Base-by-base conservation (phyloP, 2,329 filamentous ascomycete species). In the Lachnellula occidentalis region DNA sequence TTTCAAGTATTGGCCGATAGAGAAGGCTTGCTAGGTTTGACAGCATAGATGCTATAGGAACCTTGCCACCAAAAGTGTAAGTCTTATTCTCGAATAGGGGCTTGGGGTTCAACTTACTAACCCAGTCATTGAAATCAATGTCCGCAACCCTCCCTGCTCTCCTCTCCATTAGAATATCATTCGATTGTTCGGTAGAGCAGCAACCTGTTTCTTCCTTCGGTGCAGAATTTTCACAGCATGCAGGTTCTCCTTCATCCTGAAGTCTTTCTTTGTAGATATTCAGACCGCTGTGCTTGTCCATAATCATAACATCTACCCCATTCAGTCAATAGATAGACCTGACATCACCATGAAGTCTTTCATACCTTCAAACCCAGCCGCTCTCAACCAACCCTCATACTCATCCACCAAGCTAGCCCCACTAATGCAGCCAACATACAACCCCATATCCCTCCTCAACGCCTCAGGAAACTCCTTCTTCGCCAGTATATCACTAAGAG, bases 341-440 rank as follows among this genome's bases (percentile, higher is more conserved):
- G 36, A 53, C 12, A 4, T 11, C 31, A 14, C 43, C n/a, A 22
- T 2, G 12, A 22, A 11, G 11, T 17, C 2, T n/a, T 24, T 17
- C 21, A 42, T 67, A 78, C 78, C 72, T 53, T 64, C 41, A 58
- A 83, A 83, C 0, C 80, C 81, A 0, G 76, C 78, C 12, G 74
- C 63, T 9, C 59, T 60, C 31, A 86, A 65, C 65, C 76, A 85
- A 7, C 46, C 36, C 52, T 81, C 72, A 67, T 86, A 86, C 50
- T 78, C 73, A 1, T 34, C 58, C 0, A 80, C 72, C 53, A 70
- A 65, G 57, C 79, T 82, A 1, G 82, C 80, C 0, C 83, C 81
- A 1, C 79, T 73, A 27, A 86, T 73, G 56, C 83, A 86, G 0
- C 82, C 82, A 2, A 83, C 78, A 64, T 84, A 82, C 5, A 85